These are phyloP conservation scores for Teratosphaeria viscida DNA, from an alignment of 2,329 filamentous ascomycete genomes.

Conservation along the genomic window DNA sequence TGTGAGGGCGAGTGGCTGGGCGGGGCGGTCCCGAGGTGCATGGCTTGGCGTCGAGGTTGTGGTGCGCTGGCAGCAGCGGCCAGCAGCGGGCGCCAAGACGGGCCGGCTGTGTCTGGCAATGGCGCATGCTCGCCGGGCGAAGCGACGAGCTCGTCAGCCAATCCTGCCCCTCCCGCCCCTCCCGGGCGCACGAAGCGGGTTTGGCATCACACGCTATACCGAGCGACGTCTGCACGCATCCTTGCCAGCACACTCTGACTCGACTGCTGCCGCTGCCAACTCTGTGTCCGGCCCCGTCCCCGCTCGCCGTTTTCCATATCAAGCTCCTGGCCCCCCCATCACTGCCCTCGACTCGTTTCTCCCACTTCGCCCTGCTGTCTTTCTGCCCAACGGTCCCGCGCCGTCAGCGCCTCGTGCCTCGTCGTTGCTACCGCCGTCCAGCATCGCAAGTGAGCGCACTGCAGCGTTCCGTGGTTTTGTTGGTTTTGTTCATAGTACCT, in stretches of 20 bases:
- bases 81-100: not conserved
- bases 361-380: slow-evolving; percentile 9
- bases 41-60: not conserved
- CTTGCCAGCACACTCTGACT: not conserved
- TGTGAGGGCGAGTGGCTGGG: not conserved
- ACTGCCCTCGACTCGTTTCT: slow-evolving; percentile 2
- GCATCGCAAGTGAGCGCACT: not conserved
- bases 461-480: slow-evolving; percentile 1
- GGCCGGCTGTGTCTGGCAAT: not conserved
- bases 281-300: not conserved
- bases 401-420: not conserved
- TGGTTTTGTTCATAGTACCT: not conserved
- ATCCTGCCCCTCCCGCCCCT: not conserved
- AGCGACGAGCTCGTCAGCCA: not conserved
- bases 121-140: not conserved
- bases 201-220: not conserved
- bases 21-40: not conserved
- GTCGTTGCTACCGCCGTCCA: not conserved
- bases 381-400: slow-evolving; percentile 10
- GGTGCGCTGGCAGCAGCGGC: not conserved
- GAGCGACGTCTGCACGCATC: not conserved
- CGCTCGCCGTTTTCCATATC: slow-evolving; percentile 12
- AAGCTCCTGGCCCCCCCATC: slow-evolving; percentile 10
- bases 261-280: not conserved
- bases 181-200: not conserved